Percentiles rank a stretch among this genome's conserved stretches.
These are phyloP conservation scores for Aspergillus terreus DNA, from an alignment of 2,329 filamentous ascomycete species.

Conservation along the genomic window DNA sequence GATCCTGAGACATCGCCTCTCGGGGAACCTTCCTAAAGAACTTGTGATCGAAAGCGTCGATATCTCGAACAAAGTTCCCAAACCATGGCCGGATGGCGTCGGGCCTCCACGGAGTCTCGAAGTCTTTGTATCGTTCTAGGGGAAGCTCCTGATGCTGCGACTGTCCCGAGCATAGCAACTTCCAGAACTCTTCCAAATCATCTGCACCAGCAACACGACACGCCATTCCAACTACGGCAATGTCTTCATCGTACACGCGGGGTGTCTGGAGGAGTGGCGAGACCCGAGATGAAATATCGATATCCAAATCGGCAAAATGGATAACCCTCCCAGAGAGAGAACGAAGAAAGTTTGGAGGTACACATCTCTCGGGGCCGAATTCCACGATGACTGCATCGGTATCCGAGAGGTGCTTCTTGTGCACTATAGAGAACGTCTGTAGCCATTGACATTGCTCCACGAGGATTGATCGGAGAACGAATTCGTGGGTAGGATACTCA, in stretches of 20 bases:
- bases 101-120: conserved; percentile 14
- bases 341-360: conserved; percentile 14
- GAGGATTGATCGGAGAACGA: conserved; percentile 11
- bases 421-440: conserved; percentile 9
- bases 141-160: conserved; percentile 22
- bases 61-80: conserved; percentile 19
- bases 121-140: conserved; percentile 11
- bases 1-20: conserved; percentile 28
- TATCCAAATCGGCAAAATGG: conserved; percentile 12
- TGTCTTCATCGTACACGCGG: conserved; percentile 15
- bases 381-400: conserved; percentile 10
- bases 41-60: conserved; percentile 28
- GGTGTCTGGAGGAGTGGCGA: neutral
- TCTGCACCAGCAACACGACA: conserved; percentile 29
- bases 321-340: conserved; percentile 7
- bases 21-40: conserved; percentile 29
- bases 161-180: conserved; percentile 21
- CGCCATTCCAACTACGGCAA: conserved; percentile 35
- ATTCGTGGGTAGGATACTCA: conserved; percentile 4
- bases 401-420: conserved; percentile 2
- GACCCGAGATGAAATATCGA: conserved; percentile 3
- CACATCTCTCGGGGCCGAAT: conserved; percentile 15
- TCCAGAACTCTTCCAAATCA: conserved; percentile 29
- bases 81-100: conserved; percentile 10
- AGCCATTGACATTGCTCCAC: conserved; percentile 13